phyloP scores from a whole-genome alignment of 2,329 filamentous ascomycete species.

The Tolypocladium amazonense region DNA sequence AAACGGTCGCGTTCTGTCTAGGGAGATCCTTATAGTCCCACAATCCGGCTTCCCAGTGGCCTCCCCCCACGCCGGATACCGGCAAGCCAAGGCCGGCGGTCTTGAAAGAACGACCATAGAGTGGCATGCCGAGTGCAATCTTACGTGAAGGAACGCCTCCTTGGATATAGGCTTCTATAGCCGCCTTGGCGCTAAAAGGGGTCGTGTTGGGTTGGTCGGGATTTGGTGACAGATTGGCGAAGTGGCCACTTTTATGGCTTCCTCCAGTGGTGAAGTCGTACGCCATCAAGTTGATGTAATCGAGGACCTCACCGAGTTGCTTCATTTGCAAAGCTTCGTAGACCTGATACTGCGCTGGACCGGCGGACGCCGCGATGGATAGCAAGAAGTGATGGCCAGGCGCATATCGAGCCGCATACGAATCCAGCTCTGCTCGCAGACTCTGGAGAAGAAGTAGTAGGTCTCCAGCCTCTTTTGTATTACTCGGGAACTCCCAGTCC shows the following conservation, averaged over 20 bases:
- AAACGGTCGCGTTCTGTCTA: conserved; percentile 43
- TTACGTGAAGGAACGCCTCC: conserved; percentile 52
- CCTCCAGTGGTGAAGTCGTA: conserved; percentile 67
- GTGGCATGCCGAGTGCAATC: conserved; percentile 65
- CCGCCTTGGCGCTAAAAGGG: conserved; percentile 55
- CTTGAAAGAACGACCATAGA: conserved; percentile 65
- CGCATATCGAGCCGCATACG: conserved; percentile 28
- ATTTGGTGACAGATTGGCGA: conserved; percentile 57
- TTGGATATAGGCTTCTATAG: conserved; percentile 52
- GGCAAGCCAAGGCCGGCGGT: conserved; percentile 11
- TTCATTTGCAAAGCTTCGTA: conserved; percentile 27
- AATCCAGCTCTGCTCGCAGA: conserved; percentile 32
- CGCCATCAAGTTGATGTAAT: conserved; percentile 55
- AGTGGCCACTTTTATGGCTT: conserved; percentile 51
- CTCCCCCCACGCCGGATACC: conserved; percentile 49
- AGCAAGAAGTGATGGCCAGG: conserved; percentile 36
- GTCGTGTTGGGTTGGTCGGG: conserved; percentile 43
- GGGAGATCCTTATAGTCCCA: conserved; percentile 77
- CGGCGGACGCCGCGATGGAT: conserved; percentile 39
- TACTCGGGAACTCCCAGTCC: conserved; percentile 26
- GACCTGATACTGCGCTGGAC: conserved; percentile 33
- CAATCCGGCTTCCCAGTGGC: conserved; percentile 61
- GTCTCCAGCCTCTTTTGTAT: conserved; percentile 25
- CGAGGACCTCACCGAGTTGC: conserved; percentile 35
- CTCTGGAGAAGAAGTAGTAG: conserved; percentile 28